A percentile compares a stretch with the other conserved stretches of the same genome.
Evolutionary conservation across 2,329 filamentous ascomycete genomes (phyloP).

Genomic region (Sphaerulina populicola): DNA sequence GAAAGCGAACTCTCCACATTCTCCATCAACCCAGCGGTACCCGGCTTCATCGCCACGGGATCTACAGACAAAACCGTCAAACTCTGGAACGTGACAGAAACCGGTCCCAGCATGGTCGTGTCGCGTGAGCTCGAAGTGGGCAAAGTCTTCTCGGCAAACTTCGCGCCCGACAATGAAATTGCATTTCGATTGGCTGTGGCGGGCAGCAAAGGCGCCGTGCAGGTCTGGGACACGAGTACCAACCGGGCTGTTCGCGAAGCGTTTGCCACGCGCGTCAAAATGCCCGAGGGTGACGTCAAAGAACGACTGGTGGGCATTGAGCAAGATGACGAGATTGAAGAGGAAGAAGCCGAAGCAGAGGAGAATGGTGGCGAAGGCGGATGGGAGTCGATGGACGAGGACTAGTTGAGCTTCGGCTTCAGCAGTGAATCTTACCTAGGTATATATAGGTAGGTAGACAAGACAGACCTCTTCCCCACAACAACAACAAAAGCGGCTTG

Average conservation of each 20-base stretch:
- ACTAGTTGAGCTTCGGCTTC: slow-evolving; percentile 10
- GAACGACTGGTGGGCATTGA: slow-evolving; percentile 72
- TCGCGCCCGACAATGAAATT: slow-evolving; percentile 83
- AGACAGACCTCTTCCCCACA: no score
- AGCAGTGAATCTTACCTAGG: no score
- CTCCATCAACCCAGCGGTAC: slow-evolving; percentile 81
- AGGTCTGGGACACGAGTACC: slow-evolving; percentile 95
- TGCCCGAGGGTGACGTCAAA: slow-evolving; percentile 53
- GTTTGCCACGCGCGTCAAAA: slow-evolving; percentile 63
- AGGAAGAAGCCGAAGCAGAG: slow-evolving; percentile 49
- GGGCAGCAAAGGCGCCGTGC: slow-evolving; percentile 83
- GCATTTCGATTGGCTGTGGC: slow-evolving; percentile 88
- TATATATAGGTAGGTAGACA: no score
- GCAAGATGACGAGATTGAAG: slow-evolving; percentile 56
- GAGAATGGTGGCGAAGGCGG: slow-evolving; percentile 32
- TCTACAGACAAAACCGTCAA: slow-evolving; percentile 94
- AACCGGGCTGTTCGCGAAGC: slow-evolving; percentile 77
- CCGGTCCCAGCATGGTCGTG: slow-evolving; percentile 82
- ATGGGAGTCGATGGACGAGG: slow-evolving; percentile 35
- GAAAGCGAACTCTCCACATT: slow-evolving; percentile 87
- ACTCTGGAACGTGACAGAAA: slow-evolving; percentile 70
- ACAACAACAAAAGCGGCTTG: no score
- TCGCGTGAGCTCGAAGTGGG: slow-evolving; percentile 87
- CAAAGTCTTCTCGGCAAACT: slow-evolving; percentile 83
- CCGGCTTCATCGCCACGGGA: slow-evolving; percentile 86